Base-by-base conservation (phyloP, 2,329 filamentous ascomycete genomes). In the Microcyclospora pomicola region DNA sequence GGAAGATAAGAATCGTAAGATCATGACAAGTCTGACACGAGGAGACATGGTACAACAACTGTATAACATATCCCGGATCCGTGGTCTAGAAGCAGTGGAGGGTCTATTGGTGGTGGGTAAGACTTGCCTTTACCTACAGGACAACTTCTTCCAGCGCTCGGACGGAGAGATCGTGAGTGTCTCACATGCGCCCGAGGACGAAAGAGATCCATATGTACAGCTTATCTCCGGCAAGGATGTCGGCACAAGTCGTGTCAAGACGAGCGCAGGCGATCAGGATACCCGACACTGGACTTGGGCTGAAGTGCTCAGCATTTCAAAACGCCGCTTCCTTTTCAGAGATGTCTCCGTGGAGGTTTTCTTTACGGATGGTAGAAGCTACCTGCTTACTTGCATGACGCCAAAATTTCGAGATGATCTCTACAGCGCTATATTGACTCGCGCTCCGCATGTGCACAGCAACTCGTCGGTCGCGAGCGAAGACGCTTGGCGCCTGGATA, bases 121-220 rank as follows among this genome's bases (percentile, higher is more conserved):
- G 59, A 82, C 88, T 49, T 81, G 78, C 34, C 71, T 98, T 12
- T 98, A 98, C 55, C 80, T 98, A 48, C 81, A 96, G 60, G 91
- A 98, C 61, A 88, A 91, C 49, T 88, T 94, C 53, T 96, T 98
- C 57, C 88, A 96, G 54, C 77, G 88, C 45, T 79, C 82, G 2
- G 91, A 95, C 53, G 88, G 88, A 10, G 92, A 98, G 57, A 95
- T 98, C 53, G 84, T 98, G 42, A 88, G 94, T 51, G 87, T 94
- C 7, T 88, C 83, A 75, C 86, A 96, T 60, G 92, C 91, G 2
- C 86, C 88, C 0, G 67, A 73, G 1, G 87, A 96, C 48, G 92
- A 98, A 60, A 79, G 91, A 15, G 91, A 98, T 52, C 85, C 86
- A 1, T 98, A 95, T 56, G 80, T 94, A 13, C 84, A 92, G 52